These are phyloP conservation scores for Pythium scleroteichum DNA, from an alignment of 352 stramenopile genomes.

Conservation along the genomic window DNA sequence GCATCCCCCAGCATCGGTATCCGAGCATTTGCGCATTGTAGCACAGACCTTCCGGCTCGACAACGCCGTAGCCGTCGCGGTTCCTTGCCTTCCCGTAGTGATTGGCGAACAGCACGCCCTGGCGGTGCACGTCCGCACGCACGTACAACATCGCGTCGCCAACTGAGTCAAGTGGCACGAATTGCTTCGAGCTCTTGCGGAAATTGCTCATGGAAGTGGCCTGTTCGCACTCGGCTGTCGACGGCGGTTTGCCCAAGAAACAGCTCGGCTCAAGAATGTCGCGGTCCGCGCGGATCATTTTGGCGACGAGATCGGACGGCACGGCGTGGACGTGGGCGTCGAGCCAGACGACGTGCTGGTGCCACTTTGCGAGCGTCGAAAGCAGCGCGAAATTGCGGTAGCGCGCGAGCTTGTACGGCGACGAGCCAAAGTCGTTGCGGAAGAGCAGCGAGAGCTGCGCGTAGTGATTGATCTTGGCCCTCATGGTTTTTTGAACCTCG, in stretches of 20 bases:
- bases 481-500: conserved; percentile 26
- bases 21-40: conserved; percentile 52
- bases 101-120: conserved; percentile 46
- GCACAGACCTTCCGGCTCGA: conserved; percentile 53
- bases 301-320: conserved; percentile 28
- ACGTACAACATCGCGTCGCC: conserved; percentile 55
- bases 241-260: conserved; percentile 9
- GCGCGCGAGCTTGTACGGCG: conserved; percentile 32
- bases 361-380: conserved; percentile 36
- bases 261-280: conserved; percentile 32
- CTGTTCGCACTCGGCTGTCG: conserved; percentile 20
- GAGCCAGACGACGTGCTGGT: conserved; percentile 46
- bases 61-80: conserved; percentile 45
- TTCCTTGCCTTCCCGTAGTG: conserved; percentile 41
- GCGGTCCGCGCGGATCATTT: conserved; percentile 33
- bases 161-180: conserved; percentile 43
- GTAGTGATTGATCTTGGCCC: conserved; percentile 25
- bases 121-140: conserved; percentile 44
- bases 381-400: conserved; percentile 48
- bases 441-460: conserved; percentile 34
- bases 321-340: conserved; percentile 40
- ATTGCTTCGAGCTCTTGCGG: conserved; percentile 4
- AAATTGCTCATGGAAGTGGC: conserved; percentile 28
- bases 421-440: conserved; percentile 36
- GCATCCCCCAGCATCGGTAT: conserved; percentile 52